Conservation (phyloP, 23 red algal genomes). For the Gracilariopsis chorda region DNA sequence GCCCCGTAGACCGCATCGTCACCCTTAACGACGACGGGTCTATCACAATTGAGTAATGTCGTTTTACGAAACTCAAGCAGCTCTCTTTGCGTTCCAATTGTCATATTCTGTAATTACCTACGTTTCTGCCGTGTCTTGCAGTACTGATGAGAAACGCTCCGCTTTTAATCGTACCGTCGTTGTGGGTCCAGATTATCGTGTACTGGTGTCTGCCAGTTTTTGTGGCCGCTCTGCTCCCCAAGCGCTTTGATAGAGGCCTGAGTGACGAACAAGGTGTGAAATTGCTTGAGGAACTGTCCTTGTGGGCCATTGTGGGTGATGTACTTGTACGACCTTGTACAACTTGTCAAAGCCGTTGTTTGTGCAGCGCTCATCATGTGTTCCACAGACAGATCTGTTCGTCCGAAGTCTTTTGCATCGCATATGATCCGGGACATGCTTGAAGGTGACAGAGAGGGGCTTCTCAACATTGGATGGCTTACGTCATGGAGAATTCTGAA, state of each 20-base stretch:
- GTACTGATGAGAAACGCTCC: neutral
- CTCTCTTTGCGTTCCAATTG: neutral
- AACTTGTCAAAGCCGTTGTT: neutral
- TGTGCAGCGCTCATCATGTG: neutral
- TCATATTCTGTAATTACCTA: neutral
- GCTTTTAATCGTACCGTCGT: neutral
- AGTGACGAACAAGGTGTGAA: neutral
- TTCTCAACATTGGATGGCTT: neutral
- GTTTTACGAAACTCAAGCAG: neutral
- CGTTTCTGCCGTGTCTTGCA: neutral
- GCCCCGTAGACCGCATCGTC: neutral
- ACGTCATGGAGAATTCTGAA: neutral
- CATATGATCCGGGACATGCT: neutral
- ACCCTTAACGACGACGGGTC: neutral
- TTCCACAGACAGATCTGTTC: neutral
- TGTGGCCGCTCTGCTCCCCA: neutral
- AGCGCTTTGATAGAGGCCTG: neutral
- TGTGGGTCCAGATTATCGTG: neutral
- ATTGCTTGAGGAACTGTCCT: neutral
- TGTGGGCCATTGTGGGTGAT: neutral
- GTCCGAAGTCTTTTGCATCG: neutral
- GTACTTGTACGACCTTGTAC: neutral
- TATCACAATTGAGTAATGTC: neutral
- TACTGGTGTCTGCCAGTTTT: neutral
- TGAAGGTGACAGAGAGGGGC: neutral